phyloP scores from a whole-genome alignment of 176 grass and related monocot genomes.

The Aegilops tauschii region DNA sequence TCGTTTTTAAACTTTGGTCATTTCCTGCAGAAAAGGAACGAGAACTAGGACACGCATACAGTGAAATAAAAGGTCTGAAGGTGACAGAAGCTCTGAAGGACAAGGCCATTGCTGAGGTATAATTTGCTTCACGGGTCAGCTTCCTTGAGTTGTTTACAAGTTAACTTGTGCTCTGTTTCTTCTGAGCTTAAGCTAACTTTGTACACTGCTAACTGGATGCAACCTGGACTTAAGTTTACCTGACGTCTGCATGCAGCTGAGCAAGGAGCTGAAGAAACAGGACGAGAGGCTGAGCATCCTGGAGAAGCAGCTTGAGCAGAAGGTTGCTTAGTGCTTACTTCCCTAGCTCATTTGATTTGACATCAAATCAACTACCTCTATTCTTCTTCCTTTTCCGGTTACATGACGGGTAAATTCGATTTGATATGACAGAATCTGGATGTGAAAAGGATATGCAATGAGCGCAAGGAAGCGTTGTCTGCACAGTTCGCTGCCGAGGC shows the following conservation, averaged over 20 bases:
- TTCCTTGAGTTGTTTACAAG: constrained; percentile 26
- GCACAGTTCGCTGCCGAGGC: constrained; percentile 85
- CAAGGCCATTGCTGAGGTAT: constrained; percentile 81
- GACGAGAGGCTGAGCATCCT: constrained; percentile 63
- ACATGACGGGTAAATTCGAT: background rate
- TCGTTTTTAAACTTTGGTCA: background rate
- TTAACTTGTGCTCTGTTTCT: constrained; percentile 7
- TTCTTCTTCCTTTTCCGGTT: background rate
- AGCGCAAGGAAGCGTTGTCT: constrained; percentile 73
- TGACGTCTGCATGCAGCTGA: constrained; percentile 51
- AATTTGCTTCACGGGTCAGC: constrained; percentile 29
- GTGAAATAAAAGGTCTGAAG: constrained; percentile 80
- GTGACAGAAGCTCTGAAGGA: constrained; percentile 73
- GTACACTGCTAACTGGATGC: background rate
- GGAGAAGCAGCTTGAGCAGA: constrained; percentile 81
- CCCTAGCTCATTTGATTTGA: background rate
- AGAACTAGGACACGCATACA: constrained; percentile 59
- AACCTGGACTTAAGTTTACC: background rate
- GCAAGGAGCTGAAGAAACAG: constrained; percentile 75
- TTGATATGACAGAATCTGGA: constrained; percentile 72
- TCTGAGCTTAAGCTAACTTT: constrained; percentile 5
- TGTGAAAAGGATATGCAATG: constrained; percentile 61
- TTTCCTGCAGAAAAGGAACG: constrained; percentile 76
- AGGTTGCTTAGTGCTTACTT: constrained; percentile 39
- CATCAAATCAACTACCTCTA: background rate